Evolutionary conservation across 257 asterid species (phyloP), one percentile per base, ranked within the genome.

Genomic region (Echium plantagineum): DNA sequence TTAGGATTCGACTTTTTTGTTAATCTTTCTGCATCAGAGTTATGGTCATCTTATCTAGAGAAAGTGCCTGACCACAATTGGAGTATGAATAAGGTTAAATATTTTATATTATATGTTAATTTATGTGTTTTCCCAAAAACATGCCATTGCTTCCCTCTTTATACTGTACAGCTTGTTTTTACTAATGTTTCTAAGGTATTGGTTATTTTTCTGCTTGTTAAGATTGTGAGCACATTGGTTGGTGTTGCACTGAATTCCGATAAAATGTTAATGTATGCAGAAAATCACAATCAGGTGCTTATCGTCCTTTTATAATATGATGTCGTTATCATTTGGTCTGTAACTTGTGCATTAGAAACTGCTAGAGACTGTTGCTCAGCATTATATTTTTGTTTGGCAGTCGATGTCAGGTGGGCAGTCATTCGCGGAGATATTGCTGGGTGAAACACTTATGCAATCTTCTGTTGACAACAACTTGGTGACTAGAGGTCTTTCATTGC

Each of bases 331-430:
- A 52, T 31, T 55, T 60, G 19, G 10, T 21, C 5, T 57, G 42
- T 1, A 26, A 16, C 20, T 46, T 19, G 63, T 54, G 52, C 48
- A 47, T 60, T 61, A 63, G 59, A 22, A 56, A 55, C 64, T 63
- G 15, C 63, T 55, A 60, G 54, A 55, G 64, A 59, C 19, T 59
- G 38, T 55, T 24, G 47, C 54, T 52, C 55, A 48, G 59, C 55
- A 20, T 57, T 51, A 19, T 64, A 77, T 70, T 67, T 31, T 62
- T 78, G 72, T 52, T 79, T 62, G 63, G 62, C 82, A 91, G 98
- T 88, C 98, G 73, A 91, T 91, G 74, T 80, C 94, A 54, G 95
- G 96, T 62, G 95, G 95, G 13, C 79, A 77, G 53, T 91, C 98
- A 59, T 81, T 85, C 55, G 96, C 98, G 51, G 98, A 91, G 72